Conservation (phyloP, 2,329 filamentous ascomycete species). For the Fusarium sambucinum region DNA sequence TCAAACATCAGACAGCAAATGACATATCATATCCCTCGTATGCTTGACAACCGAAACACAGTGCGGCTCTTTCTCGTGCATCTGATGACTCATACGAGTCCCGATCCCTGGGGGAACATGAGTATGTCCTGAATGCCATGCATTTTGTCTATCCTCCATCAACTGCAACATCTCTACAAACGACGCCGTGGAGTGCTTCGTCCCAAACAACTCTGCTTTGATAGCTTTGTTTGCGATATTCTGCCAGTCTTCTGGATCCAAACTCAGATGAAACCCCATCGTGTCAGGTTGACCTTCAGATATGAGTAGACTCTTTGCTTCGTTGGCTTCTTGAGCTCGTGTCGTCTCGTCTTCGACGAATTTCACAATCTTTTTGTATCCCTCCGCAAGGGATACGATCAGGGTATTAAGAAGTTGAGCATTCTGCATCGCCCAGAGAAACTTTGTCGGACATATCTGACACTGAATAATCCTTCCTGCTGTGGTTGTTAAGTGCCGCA, state of each 20-base stretch:
- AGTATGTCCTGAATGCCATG: conserved; percentile 42
- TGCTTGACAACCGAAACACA: conserved; percentile 46
- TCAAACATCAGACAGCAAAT: conserved; percentile 29
- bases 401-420: conserved; percentile 45
- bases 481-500: conserved; percentile 35
- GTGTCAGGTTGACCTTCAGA: conserved; percentile 13
- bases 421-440: conserved; percentile 48
- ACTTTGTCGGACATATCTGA: conserved; percentile 41
- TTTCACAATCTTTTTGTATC: conserved; percentile 41
- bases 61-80: conserved; percentile 39
- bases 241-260: conserved; percentile 40
- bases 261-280: conserved; percentile 20
- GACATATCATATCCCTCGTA: conserved; percentile 36
- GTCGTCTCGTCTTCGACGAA: conserved; percentile 40
- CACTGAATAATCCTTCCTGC: conserved; percentile 39
- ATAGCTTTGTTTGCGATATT: conserved; percentile 37
- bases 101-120: conserved; percentile 17
- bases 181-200: neutral
- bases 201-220: conserved; percentile 40
- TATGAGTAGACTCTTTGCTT: conserved; percentile 35
- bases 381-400: conserved; percentile 43
- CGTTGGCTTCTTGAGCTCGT: conserved; percentile 29
- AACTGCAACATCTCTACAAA: conserved; percentile 38
- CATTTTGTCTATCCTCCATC: conserved; percentile 44
- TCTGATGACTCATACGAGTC: conserved; percentile 17